Evolutionary conservation across 1,284 basidiomycete species (phyloP), one percentile per base, ranked within the genome.

Genomic region (Fistulina hepatica): DNA sequence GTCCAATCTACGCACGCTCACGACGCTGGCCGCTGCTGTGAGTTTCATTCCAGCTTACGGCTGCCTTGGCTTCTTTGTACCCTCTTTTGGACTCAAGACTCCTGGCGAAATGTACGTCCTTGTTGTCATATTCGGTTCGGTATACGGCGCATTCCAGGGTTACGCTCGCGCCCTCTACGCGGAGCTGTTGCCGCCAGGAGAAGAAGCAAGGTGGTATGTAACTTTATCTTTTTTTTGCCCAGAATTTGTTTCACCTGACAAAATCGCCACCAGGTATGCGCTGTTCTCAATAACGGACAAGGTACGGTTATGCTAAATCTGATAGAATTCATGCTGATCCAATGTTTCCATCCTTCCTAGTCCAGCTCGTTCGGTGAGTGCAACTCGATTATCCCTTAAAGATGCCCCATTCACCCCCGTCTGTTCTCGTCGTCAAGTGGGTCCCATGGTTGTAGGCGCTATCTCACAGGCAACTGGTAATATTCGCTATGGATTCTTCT

Each of bases 231-330:
- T 12, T 35, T 37, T 27, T 12, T 16, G 24, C 32, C 31, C 20
- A 22, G 12, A 23, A 15, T 33, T 12, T 5, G 25, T n/a, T 15
- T 21, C 12, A 25, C 28, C 17, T 17, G 27, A 21, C 23, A 8
- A n/a, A 15, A 30, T 13, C 19, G 21, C n/a, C n/a, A 12, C n/a
- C 33, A 67, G 65, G 63, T 81, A 76, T 51, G 85, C 75, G 2
- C 60, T 93, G 17, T 94, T 82, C 57, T 82, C 83, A 5, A 88
- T 94, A 48, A 93, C 89, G 0, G 85, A 88, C 61, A 90, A 89
- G 66, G 81, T 74, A 47, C 48, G 22, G 7, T 27, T 34, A 22
- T 39, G 34, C 20, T 37, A 27, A 21, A 22, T 30, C 17, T 40
- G 7, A 22, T 13, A n/a, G 1, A 21, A 37, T 17, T 33, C 21